Percentiles rank a stretch among this genome's conserved stretches.
Conservation (phyloP, 1,284 basidiomycete genomes). For the Malassezia vespertilionis region DNA sequence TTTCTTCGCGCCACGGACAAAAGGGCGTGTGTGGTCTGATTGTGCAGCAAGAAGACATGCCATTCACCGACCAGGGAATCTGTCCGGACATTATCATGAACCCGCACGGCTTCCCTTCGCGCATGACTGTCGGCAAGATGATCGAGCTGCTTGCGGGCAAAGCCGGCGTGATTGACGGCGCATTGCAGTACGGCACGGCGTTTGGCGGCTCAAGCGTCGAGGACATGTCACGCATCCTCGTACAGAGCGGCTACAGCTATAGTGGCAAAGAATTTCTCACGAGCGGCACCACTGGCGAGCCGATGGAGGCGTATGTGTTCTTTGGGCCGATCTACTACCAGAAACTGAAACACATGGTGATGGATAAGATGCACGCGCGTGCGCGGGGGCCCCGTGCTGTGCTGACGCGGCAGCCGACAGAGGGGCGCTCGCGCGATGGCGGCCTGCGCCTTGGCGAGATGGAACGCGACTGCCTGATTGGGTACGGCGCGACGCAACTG, state of each 20-base stretch:
- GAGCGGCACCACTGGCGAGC: constrained; percentile 92
- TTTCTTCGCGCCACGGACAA: constrained; percentile 93
- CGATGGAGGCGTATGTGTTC: constrained; percentile 90
- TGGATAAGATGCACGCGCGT: constrained; percentile 97
- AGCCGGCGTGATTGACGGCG: constrained; percentile 68
- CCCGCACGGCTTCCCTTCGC: constrained; percentile 97
- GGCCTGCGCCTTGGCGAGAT: constrained; percentile 95
- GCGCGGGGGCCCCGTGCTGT: constrained; percentile 84
- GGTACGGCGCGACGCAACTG: constrained; percentile 69
- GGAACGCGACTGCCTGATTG: constrained; percentile 71
- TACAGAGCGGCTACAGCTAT: constrained; percentile 92
- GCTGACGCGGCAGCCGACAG: constrained; percentile 91
- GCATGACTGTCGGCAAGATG: constrained; percentile 99
- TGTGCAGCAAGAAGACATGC: constrained; percentile 97
- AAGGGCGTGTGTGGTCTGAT: constrained; percentile 98
- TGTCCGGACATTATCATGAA: constrained; percentile 99
- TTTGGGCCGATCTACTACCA: constrained; percentile 97
- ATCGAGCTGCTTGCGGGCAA: constrained; percentile 85
- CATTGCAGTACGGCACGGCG: constrained; percentile 79
- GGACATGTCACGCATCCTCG: constrained; percentile 90
- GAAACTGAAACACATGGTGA: constrained; percentile 56
- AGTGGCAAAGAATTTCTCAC: constrained; percentile 97
- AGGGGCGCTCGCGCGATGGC: constrained; percentile 93
- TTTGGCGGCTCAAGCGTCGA: constrained; percentile 99
- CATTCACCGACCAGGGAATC: constrained; percentile 95